phyloP scores from a whole-genome alignment of 257 asterid species.

The Leonotis leonurus region DNA sequence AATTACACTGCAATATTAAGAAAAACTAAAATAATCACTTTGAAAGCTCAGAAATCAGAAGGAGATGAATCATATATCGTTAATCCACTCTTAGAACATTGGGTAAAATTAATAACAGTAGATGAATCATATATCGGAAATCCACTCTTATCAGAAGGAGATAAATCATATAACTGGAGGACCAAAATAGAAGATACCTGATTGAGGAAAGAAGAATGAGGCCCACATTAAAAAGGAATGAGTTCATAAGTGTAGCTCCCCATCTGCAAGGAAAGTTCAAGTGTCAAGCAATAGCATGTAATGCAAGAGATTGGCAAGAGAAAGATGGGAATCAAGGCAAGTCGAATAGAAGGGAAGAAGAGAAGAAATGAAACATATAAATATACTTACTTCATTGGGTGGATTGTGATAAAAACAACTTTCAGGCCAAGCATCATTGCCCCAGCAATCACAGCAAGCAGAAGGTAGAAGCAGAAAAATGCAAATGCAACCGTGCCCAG shows the following conservation, averaged over 20 bases:
- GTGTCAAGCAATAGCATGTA: constrained; percentile 15
- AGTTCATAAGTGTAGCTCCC: constrained; percentile 96
- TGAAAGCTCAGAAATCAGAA: constrained; percentile 4
- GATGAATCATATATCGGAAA: background rate
- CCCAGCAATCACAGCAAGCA: constrained; percentile 95
- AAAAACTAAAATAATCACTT: constrained; percentile 6
- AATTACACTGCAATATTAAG: constrained; percentile 62
- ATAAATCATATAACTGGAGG: constrained; percentile 13
- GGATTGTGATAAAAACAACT: constrained; percentile 86
- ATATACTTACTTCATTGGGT: constrained; percentile 85
- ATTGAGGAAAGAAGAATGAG: constrained; percentile 90
- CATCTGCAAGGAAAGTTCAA: constrained; percentile 41
- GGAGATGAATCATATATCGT: constrained; percentile 1
- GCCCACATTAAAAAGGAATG: constrained; percentile 89
- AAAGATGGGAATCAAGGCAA: background rate
- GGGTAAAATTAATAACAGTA: background rate
- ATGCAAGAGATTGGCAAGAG: background rate
- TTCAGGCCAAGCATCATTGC: constrained; percentile 97
- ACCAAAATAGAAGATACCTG: constrained; percentile 45
- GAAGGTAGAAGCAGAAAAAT: constrained; percentile 95
- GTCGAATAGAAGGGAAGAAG: background rate
- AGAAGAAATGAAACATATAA: background rate
- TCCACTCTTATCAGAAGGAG: too few relatives aligned
- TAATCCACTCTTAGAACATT: background rate
- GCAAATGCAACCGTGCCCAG: constrained; percentile 98